Conservation (phyloP, 352 stramenopile genomes). For the Thraustochytrium striatum region DNA sequence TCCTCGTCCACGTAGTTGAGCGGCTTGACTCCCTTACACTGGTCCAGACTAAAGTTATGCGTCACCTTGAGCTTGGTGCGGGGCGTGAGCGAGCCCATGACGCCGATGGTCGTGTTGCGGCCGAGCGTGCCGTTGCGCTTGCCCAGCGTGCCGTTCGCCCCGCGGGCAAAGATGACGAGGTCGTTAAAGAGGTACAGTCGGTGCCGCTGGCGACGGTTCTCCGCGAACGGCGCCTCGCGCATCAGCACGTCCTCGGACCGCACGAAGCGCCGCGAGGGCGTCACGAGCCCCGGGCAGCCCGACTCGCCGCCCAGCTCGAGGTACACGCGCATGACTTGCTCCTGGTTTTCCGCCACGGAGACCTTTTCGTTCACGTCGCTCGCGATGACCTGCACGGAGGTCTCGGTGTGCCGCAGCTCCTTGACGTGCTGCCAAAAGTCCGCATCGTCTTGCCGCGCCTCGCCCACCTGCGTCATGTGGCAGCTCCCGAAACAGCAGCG, state of each 20-base stretch:
- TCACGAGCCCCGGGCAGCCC: conserved; percentile 25
- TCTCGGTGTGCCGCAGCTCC: conserved; percentile 44
- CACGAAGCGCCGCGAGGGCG: conserved; percentile 46
- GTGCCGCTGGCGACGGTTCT: conserved; percentile 38
- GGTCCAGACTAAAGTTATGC: conserved; percentile 7
- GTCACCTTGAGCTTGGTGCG: neutral
- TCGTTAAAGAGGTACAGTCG: conserved; percentile 50
- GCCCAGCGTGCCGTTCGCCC: conserved; percentile 9
- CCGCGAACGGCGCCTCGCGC: conserved; percentile 27
- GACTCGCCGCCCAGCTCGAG: conserved; percentile 34
- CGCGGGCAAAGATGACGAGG: conserved; percentile 50
- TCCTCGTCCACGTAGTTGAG: conserved; percentile 26
- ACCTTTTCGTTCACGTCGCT: conserved; percentile 51
- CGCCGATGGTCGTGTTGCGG: neutral
- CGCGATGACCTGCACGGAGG: conserved; percentile 50
- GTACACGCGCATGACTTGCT: conserved; percentile 48
- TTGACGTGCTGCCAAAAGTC: conserved; percentile 44
- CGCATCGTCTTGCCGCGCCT: conserved; percentile 27
- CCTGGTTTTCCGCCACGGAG: conserved; percentile 35
- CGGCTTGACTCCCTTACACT: conserved; percentile 13
- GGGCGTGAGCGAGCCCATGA: neutral
- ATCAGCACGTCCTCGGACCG: conserved; percentile 43
- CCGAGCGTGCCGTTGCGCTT: conserved; percentile 19
- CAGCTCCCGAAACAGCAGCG: conserved; percentile 50
- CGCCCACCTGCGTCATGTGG: conserved; percentile 50